A percentile compares a stretch with the other conserved stretches of the same genome.
These are phyloP conservation scores for Cyberlindnera mississippiensis DNA, from an alignment of 805 yeast genomes.

Conservation along the genomic window DNA sequence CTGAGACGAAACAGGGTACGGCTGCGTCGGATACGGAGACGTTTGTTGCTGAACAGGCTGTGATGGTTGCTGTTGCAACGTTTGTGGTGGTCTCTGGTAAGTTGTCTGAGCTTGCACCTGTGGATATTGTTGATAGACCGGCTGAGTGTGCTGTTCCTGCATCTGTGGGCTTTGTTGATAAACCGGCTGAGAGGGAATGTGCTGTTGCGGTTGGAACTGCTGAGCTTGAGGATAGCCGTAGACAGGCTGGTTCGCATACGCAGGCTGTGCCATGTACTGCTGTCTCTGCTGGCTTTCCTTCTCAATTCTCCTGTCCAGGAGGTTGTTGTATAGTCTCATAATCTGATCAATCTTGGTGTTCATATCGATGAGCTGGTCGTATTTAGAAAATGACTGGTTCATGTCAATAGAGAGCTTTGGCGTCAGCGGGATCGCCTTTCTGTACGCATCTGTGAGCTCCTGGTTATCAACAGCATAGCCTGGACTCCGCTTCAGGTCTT, in stretches of 20 bases:
- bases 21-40: conserved; percentile 14
- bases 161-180: neutral
- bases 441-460: conserved; percentile 53
- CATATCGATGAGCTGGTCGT: conserved; percentile 66
- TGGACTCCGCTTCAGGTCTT: conserved; percentile 29
- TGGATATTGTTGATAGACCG: too few relatives aligned
- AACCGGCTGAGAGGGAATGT: neutral
- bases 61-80: neutral
- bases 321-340: conserved; percentile 68
- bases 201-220: conserved; percentile 9
- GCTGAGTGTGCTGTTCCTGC: conserved; percentile 2
- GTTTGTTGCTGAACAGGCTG: conserved; percentile 2
- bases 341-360: conserved; percentile 76
- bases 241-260: conserved; percentile 3
- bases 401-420: conserved; percentile 67
- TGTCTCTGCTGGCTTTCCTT: conserved; percentile 28
- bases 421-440: conserved; percentile 54
- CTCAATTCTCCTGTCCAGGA: conserved; percentile 55
- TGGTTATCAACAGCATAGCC: conserved; percentile 20
- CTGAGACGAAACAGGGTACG: conserved; percentile 10
- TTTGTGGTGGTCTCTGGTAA: conserved; percentile 5
- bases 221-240: conserved; percentile 10
- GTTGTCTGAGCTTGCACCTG: conserved; percentile 6
- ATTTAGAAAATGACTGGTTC: conserved; percentile 51
- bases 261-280: conserved; percentile 20